Evolutionary conservation across 441 rosid species (phyloP).

Genomic region (Corymbia citriodora): DNA sequence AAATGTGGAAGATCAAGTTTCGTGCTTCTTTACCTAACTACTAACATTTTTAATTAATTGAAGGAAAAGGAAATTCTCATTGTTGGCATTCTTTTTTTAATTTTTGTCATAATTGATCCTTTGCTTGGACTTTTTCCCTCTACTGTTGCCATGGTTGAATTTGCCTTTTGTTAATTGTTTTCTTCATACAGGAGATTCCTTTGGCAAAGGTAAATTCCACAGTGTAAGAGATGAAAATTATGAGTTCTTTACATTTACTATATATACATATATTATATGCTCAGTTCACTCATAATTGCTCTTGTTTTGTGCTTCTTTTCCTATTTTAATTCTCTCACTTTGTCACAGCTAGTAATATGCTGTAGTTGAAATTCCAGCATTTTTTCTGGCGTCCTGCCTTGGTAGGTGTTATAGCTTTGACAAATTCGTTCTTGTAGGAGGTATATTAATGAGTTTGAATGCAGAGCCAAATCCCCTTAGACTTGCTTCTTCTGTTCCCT

Average conservation of each 20-base stretch:
- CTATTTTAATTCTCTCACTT: not conserved
- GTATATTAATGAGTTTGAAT: not conserved
- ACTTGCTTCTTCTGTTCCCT: not conserved
- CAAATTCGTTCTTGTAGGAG: not conserved
- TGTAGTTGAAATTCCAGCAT: not conserved
- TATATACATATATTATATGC: not conserved
- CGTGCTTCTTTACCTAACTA: not conserved
- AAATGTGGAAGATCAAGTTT: not conserved
- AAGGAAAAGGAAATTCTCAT: not conserved
- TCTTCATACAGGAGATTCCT: not conserved
- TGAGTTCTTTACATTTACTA: not conserved
- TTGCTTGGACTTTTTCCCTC: not conserved
- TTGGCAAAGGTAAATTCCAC: not conserved
- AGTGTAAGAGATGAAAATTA: not conserved
- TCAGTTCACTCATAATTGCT: not conserved
- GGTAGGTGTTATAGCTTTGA: not conserved
- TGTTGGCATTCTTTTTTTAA: not conserved
- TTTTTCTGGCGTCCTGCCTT: not conserved
- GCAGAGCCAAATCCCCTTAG: not conserved
- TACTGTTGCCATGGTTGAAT: not conserved
- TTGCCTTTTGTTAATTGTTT: not conserved
- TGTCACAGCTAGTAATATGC: not conserved
- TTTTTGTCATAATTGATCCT: not conserved
- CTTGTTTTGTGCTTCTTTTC: not conserved
- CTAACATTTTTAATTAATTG: not conserved